Evolutionary conservation across 148 eudicot species (phyloP), one percentile per base, ranked within the genome.

Genomic region (Vaccinium macrocarpon): DNA sequence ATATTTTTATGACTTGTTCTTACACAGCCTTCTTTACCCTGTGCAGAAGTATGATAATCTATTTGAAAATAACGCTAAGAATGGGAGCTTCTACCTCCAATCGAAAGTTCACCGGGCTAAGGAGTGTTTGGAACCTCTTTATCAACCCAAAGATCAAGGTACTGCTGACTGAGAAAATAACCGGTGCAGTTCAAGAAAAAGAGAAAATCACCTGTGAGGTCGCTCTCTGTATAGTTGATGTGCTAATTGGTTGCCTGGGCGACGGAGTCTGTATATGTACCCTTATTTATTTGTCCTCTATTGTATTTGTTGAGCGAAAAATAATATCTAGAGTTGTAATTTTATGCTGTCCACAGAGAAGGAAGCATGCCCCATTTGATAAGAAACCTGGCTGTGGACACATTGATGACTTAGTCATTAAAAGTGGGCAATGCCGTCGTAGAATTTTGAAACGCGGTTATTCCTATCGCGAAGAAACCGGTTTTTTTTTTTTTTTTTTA

Each of bases 91-190:
- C 79, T 95, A 95, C 81, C 91, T 95, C 56, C 98, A 95, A 83
- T 95, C 98, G 0, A 95, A 95, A 87, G 97, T 95, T 75, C 97
- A 93, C 88, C 89, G 95, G 46, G 97, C 98, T 3, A 95, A 95
- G 86, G 98, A 95, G 84, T 90, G 98, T 81, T 84, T 95, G 79
- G 98, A 95, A 88, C 78, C 87, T 0, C 88, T 91, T 4, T 89
- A 95, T 85, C 89, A 87, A 82, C 87, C 72, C 79, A 93, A 95
- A 86, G 94, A 89, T 73, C 90, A 86, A 74, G 90, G 88, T 50
- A 19, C 93, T 46, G 77, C 88, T 62, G 83, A 71, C 50, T 86
- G 85, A 79, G 91, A 82, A 81, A 18, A 11, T 25, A 59, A 5
- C 25, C 2, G 9, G 10, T 12, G 23, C n/a, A 62, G 25, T 62